Evolutionary conservation across 805 yeast species (phyloP).

Genomic region (Candida vartiovaarae): DNA sequence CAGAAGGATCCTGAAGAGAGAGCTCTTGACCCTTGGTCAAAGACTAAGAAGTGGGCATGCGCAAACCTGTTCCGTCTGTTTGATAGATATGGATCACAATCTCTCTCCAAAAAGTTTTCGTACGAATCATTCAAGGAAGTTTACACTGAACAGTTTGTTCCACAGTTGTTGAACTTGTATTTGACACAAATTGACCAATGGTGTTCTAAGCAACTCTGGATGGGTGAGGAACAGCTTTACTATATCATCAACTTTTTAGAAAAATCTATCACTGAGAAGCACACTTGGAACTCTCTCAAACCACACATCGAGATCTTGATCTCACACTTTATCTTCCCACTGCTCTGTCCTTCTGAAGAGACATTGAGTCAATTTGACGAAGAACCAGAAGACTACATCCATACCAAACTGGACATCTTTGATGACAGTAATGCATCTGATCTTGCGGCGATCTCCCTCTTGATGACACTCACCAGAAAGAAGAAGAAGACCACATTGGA

Average conservation of each 20-base stretch:
- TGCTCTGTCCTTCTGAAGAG: constrained; percentile 61
- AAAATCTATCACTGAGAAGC: constrained; percentile 48
- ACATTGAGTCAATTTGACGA: constrained; percentile 70
- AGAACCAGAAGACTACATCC: constrained; percentile 86
- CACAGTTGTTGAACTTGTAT: constrained; percentile 60
- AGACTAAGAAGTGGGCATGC: constrained; percentile 83
- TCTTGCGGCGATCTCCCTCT: constrained; percentile 67
- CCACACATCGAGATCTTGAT: constrained; percentile 61
- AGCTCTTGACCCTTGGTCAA: constrained; percentile 54
- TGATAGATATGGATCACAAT: constrained; percentile 56
- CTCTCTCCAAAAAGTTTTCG: constrained; percentile 37
- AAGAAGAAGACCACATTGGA: constrained; percentile 54
- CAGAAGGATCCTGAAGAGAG: constrained; percentile 48
- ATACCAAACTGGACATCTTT: constrained; percentile 56
- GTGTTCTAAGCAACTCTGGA: constrained; percentile 63
- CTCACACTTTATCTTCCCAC: constrained; percentile 67
- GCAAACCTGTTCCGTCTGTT: constrained; percentile 70
- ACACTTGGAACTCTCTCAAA: constrained; percentile 60
- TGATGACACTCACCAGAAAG: constrained; percentile 66
- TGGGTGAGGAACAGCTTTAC: constrained; percentile 57
- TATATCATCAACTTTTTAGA: constrained; percentile 60
- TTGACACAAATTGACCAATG: constrained; percentile 66
- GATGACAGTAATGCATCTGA: constrained; percentile 66
- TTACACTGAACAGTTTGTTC: constrained; percentile 56
- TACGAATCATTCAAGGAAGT: constrained; percentile 55